Evolutionary conservation across 2,329 filamentous ascomycete genomes (phyloP), one percentile per base, ranked within the genome.

Genomic region (Parastagonospora avenae): DNA sequence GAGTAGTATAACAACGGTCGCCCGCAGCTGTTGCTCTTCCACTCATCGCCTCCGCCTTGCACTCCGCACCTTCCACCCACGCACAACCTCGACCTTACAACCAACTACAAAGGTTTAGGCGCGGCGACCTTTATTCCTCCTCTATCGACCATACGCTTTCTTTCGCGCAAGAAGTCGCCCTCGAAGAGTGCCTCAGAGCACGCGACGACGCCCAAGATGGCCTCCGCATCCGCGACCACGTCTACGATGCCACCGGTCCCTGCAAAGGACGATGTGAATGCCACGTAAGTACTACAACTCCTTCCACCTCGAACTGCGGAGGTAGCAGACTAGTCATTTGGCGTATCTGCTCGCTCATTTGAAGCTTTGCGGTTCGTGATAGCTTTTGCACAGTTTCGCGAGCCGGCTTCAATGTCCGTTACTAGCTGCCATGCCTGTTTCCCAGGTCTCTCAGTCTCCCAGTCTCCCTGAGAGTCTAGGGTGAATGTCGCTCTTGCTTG

Each of bases 181-280:
- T 46, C 61, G 55, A 67, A 69, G 63, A 57, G 68, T 67, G 66
- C 64, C 56, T 58, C 57, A 55, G 63, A 65, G 68, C 66, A 69
- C 64, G 64, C 65, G 64, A 70, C 64, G 54, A 52, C 51, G 52
- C 52, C 57, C 55, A 57, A 38, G 46, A 71, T 72, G 71, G 59
- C 70, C 42, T 66, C 68, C 16, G 31, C 51, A 53, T 54, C 57
- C 50, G 54, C 41, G 42, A 69, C 71, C 68, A 56, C 70, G 41
- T 66, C 67, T 30, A 52, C 50, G 28, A 75, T 75, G 73, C 73
- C 73, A 8, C 72, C 72, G 49, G 74, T 80, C 46, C 80, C 80
- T 52, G 77, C 79, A 59, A 83, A 81, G 74, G 82, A 84, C 70
- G 82, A 84, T 69, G 75, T 87, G 31, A 78, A 80, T 41, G 82